phyloP scores from a whole-genome alignment of 345 rosid genomes.

The Bruguiera gymnorhiza region DNA sequence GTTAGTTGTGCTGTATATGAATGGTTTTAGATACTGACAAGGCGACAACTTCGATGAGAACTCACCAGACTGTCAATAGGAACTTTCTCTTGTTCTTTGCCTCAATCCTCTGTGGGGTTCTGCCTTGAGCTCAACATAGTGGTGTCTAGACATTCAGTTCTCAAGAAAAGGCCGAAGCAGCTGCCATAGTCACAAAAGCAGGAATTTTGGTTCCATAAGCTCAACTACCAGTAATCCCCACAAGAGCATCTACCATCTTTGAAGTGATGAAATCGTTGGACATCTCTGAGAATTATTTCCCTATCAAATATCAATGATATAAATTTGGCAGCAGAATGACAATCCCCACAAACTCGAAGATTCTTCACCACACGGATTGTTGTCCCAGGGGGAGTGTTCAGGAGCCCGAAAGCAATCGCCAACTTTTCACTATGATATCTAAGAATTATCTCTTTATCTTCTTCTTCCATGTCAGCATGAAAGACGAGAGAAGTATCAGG shows the following conservation, averaged over 20 bases:
- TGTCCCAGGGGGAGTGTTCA: conserved; percentile 22
- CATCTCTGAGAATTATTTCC: conserved; percentile 28
- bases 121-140: neutral
- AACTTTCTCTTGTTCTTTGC: too few relatives aligned
- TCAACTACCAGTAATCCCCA: conserved; percentile 23
- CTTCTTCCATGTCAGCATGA: conserved; percentile 22
- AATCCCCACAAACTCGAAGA: conserved; percentile 29
- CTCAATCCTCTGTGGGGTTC: too few relatives aligned
- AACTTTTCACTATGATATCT: conserved; percentile 28
- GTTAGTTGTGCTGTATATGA: too few relatives aligned
- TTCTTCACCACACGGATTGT: conserved; percentile 31
- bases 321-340: conserved; percentile 32
- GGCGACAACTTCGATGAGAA: too few relatives aligned
- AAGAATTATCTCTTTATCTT: conserved; percentile 23
- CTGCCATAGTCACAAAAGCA: neutral
- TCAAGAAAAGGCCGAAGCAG: neutral
- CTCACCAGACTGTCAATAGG: too few relatives aligned
- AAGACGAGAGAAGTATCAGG: conserved; percentile 22
- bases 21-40: too few relatives aligned
- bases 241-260: conserved; percentile 29
- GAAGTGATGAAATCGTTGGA: conserved; percentile 26
- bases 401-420: conserved; percentile 23
- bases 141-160: neutral
- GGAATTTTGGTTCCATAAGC: neutral
- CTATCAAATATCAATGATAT: conserved; percentile 17